These are phyloP conservation scores for Orbilia javanica DNA, from an alignment of 2,329 filamentous ascomycete genomes.

Conservation along the genomic window DNA sequence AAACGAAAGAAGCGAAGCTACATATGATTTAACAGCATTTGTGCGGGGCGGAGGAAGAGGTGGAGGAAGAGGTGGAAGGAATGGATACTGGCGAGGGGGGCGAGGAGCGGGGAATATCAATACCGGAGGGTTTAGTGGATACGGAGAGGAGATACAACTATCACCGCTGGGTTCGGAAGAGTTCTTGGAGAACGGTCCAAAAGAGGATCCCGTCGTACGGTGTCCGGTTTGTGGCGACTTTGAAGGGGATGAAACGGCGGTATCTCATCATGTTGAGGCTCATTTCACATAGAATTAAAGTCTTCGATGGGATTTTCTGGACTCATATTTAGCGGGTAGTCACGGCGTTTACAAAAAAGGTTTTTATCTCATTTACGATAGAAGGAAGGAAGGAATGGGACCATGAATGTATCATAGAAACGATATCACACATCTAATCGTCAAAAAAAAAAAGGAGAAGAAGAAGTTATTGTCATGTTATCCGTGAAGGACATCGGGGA, in stretches of 20 bases:
- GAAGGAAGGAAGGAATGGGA: conserved; percentile 11
- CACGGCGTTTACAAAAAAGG: conserved; percentile 2
- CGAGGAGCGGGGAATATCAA: background rate
- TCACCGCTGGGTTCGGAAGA: conserved; percentile 45
- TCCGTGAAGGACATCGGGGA: conserved; percentile 4
- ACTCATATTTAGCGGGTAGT: conserved; percentile 17
- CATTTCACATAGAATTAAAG: conserved; percentile 67
- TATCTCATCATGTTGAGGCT: conserved; percentile 75
- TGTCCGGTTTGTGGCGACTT: conserved; percentile 78
- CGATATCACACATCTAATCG: conserved; percentile 50
- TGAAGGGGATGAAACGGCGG: conserved; percentile 76
- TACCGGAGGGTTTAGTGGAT: background rate
- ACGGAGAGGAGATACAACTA: conserved; percentile 18
- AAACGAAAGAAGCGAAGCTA: conserved; percentile 64
- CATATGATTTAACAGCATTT: conserved; percentile 70
- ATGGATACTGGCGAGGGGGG: background rate
- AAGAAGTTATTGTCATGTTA: conserved; percentile 19
- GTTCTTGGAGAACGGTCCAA: conserved; percentile 41
- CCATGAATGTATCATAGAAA: conserved; percentile 37
- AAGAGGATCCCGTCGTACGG: conserved; percentile 63
- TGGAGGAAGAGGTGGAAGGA: conserved; percentile 60
- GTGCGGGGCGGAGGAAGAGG: conserved; percentile 63
- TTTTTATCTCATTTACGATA: conserved; percentile 2
- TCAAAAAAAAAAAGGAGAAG: conserved; percentile 37
- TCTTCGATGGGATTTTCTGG: background rate